phyloP scores from a whole-genome alignment of 2,329 filamentous ascomycete species.

The Aspergillus fumigatiaffinis region DNA sequence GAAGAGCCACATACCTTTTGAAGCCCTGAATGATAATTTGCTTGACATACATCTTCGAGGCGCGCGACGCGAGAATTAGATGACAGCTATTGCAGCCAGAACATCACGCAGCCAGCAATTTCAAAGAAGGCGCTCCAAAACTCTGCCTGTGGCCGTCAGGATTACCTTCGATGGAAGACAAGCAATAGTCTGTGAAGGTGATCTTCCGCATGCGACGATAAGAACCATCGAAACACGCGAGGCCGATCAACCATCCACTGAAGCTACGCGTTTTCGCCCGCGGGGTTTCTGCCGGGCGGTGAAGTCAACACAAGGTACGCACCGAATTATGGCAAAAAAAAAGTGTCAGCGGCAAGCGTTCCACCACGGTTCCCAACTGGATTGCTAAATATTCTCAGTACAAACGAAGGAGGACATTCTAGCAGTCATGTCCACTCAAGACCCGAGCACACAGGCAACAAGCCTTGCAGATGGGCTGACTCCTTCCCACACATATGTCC shows the following conservation, averaged over 20 bases:
- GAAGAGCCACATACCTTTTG: constrained; percentile 67
- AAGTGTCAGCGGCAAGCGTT: neutral
- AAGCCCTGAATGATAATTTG: constrained; percentile 99
- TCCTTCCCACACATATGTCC: constrained; percentile 47
- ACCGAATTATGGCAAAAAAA: constrained; percentile 19
- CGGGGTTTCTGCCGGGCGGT: constrained; percentile 39
- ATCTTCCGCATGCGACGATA: constrained; percentile 9
- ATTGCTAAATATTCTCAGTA: neutral
- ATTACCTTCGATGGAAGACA: constrained; percentile 2
- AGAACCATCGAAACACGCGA: constrained; percentile 18
- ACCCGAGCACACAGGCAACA: constrained; percentile 13
- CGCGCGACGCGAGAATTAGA: constrained; percentile 25
- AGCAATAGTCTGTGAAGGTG: constrained; percentile 1
- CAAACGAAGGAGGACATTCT: neutral
- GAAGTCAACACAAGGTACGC: constrained; percentile 15
- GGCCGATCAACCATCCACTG: constrained; percentile 12
- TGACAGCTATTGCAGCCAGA: constrained; percentile 20
- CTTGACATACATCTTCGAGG: constrained; percentile 85
- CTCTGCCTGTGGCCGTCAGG: neutral
- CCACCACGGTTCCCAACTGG: neutral
- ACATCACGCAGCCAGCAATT: constrained; percentile 26
- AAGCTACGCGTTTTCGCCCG: constrained; percentile 18
- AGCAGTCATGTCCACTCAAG: constrained; percentile 23
- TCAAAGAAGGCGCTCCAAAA: constrained; percentile 4
- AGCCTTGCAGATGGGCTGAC: constrained; percentile 43